Conservation (phyloP, 441 rosid species). For the Eutrema salsugineum region DNA sequence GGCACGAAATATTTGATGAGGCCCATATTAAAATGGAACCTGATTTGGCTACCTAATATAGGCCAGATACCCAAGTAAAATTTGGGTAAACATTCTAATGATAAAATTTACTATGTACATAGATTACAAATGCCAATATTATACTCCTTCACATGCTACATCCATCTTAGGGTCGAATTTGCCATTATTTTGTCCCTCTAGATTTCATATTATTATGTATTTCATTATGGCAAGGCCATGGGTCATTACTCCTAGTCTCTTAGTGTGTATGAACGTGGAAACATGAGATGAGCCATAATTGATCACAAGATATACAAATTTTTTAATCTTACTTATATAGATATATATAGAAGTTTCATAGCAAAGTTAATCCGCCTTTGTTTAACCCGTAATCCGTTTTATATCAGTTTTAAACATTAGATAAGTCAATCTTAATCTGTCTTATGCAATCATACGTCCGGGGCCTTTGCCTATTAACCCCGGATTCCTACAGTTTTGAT, state of each 20-base stretch:
- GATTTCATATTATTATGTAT: not conserved
- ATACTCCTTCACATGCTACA: too few species aligned
- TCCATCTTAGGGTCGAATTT: not conserved
- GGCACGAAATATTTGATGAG: not conserved
- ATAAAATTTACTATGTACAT: not conserved
- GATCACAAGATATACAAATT: not conserved
- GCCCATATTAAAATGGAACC: not conserved
- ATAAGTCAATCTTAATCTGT: too few species aligned
- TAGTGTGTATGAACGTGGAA: slow-evolving; percentile 11
- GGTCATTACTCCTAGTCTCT: slow-evolving; percentile 6
- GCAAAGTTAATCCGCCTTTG: not conserved
- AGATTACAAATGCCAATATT: not conserved
- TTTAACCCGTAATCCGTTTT: not conserved
- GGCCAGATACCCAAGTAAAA: not conserved
- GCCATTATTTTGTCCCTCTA: not conserved
- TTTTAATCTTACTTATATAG: not conserved
- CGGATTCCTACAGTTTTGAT: too few species aligned
- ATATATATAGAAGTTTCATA: too few species aligned
- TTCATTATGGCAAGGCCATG: slow-evolving; percentile 5
- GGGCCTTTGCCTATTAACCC: too few species aligned
- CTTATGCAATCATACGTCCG: too few species aligned
- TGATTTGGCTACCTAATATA: not conserved
- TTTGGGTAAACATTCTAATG: not conserved
- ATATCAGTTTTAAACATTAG: not conserved
- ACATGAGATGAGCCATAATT: slow-evolving; percentile 8